phyloP scores from a whole-genome alignment of 208 protist species.

The Polymyxa betae region DNA sequence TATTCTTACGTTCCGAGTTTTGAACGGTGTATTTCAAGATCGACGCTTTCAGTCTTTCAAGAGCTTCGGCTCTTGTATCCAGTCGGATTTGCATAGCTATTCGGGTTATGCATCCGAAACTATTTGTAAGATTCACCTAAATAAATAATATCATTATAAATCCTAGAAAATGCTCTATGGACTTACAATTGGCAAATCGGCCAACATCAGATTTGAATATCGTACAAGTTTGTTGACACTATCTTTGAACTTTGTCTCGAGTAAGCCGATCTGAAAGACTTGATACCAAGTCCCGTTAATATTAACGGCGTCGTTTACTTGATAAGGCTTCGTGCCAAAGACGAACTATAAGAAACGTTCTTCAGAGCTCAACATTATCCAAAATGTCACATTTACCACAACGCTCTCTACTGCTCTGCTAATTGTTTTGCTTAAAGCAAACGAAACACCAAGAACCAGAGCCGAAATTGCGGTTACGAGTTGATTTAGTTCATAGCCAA shows the following conservation, averaged over 20 bases:
- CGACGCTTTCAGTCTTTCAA: slow-evolving; percentile 36
- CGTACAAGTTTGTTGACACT: neutral
- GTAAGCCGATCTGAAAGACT: slow-evolving; percentile 14
- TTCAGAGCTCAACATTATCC: neutral
- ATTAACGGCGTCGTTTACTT: slow-evolving; percentile 38
- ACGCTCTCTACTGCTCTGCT: slow-evolving; percentile 23
- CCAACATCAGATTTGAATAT: neutral
- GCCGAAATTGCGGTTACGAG: slow-evolving; percentile 8
- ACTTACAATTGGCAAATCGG: slow-evolving; percentile 20
- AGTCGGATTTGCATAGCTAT: slow-evolving; percentile 13
- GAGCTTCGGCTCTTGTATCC: neutral
- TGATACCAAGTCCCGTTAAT: neutral
- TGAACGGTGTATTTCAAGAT: slow-evolving; percentile 21
- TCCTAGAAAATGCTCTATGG: neutral
- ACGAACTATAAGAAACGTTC: neutral
- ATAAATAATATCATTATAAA: neutral
- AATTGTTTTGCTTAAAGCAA: slow-evolving; percentile 21
- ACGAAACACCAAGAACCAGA: neutral
- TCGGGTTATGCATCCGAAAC: neutral
- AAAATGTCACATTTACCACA: neutral
- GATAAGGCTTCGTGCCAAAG: slow-evolving; percentile 18
- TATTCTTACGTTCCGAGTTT: slow-evolving; percentile 4
- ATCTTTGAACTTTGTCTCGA: slow-evolving; percentile 29
- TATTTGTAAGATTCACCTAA: slow-evolving; percentile 31
- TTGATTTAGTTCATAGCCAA: slow-evolving; percentile 9